These are phyloP conservation scores for Trametes cubensis DNA, from an alignment of 768 basidiomycete genomes.

Conservation along the genomic window DNA sequence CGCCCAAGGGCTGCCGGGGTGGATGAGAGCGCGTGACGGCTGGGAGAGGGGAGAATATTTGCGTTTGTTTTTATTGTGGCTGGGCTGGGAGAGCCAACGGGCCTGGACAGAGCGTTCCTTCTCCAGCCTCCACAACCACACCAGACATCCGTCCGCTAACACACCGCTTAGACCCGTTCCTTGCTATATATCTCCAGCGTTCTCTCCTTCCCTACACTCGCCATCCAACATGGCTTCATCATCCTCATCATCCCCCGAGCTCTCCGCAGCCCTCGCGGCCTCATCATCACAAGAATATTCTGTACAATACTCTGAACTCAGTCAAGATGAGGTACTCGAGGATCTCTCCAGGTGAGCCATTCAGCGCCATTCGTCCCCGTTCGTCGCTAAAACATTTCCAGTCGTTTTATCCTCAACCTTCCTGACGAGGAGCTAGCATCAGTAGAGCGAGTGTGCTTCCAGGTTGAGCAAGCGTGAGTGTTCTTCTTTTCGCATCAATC, in stretches of 20 bases:
- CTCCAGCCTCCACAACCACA: constrained; percentile 26
- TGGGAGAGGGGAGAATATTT: constrained; percentile 6
- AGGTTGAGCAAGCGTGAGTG: constrained; percentile 97
- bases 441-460: constrained; percentile 94
- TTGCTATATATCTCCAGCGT: constrained; percentile 30
- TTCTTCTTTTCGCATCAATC: not conserved
- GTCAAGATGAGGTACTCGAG: constrained; percentile 85
- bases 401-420: constrained; percentile 95
- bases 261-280: constrained; percentile 49
- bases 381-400: constrained; percentile 35
- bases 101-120: constrained; percentile 18
- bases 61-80: constrained; percentile 23
- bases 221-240: constrained; percentile 65
- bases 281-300: constrained; percentile 44
- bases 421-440: constrained; percentile 91
- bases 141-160: constrained; percentile 21
- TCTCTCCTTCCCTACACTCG: constrained; percentile 29
- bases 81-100: constrained; percentile 21
- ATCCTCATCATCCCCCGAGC: constrained; percentile 79
- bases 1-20: constrained; percentile 3
- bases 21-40: not conserved
- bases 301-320: constrained; percentile 63
- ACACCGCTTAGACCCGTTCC: constrained; percentile 21
- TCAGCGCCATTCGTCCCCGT: constrained; percentile 19
- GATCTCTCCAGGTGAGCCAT: constrained; percentile 77